phyloP scores from a whole-genome alignment of 805 yeast genomes.

The Teunomyces atbi region DNA sequence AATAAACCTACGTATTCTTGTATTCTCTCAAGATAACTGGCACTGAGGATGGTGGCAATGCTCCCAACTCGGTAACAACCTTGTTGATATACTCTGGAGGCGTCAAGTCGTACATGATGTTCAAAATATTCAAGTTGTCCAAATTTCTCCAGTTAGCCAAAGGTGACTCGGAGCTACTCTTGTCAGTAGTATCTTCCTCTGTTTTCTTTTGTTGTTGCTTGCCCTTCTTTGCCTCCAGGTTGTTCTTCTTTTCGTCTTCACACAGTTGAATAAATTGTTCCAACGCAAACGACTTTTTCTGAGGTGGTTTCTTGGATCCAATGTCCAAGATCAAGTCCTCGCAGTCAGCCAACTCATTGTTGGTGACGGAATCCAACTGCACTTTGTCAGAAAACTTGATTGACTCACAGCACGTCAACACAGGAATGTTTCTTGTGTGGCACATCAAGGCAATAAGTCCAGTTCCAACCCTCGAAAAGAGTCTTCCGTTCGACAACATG shows the following conservation, averaged over 20 bases:
- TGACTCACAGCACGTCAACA: slow-evolving; percentile 91
- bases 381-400: slow-evolving; percentile 93
- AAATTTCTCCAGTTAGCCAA: slow-evolving; percentile 62
- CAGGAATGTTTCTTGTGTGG: slow-evolving; percentile 85
- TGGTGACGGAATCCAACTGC: slow-evolving; percentile 92
- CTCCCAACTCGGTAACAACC: slow-evolving; percentile 93
- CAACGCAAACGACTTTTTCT: slow-evolving; percentile 59
- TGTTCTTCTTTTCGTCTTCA: slow-evolving; percentile 28
- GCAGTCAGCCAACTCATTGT: slow-evolving; percentile 84
- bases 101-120: slow-evolving; percentile 89
- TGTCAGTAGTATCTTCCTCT: background rate
- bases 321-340: slow-evolving; percentile 60
- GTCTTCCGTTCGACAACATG: slow-evolving; percentile 90
- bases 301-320: slow-evolving; percentile 51
- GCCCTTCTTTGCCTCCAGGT: slow-evolving; percentile 14
- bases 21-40: slow-evolving; percentile 96
- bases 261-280: slow-evolving; percentile 56
- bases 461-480: slow-evolving; percentile 92
- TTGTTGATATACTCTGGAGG: slow-evolving; percentile 93
- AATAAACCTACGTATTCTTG: slow-evolving; percentile 41
- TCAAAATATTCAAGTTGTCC: slow-evolving; percentile 68
- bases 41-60: slow-evolving; percentile 96
- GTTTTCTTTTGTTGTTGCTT: slow-evolving; percentile 8
- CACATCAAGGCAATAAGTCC: slow-evolving; percentile 93
- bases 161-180: slow-evolving; percentile 34